Evolutionary conservation across 148 eudicot genomes (phyloP).

Genomic region (Vaccinium darrowii): DNA sequence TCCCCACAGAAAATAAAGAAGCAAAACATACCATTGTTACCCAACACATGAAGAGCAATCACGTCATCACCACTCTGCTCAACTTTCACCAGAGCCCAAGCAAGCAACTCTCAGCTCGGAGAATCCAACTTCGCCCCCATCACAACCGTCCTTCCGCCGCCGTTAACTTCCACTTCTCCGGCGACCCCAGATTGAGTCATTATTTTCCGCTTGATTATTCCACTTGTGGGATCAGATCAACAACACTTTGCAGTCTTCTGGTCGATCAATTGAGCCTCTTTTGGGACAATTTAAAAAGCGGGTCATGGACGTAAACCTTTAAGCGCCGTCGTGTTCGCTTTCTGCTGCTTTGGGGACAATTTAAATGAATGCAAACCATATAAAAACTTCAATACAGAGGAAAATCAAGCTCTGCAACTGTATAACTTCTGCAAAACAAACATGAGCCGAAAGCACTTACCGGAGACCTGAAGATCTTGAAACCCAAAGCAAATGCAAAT

Average conservation of each 20-base stretch:
- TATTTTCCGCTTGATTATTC: conserved; percentile 22
- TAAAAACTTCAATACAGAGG: too few relatives aligned
- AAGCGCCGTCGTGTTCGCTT: conserved; percentile 31
- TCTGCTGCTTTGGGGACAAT: background rate
- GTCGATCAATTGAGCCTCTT: background rate
- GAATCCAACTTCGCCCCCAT: conserved; percentile 84
- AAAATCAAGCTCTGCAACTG: too few relatives aligned
- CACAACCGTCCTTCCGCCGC: conserved; percentile 58
- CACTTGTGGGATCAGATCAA: background rate
- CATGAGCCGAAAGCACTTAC: too few relatives aligned
- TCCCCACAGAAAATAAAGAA: background rate
- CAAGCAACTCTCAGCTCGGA: conserved; percentile 70
- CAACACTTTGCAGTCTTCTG: background rate
- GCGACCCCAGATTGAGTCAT: conserved; percentile 28
- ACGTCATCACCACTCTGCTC: conserved; percentile 80
- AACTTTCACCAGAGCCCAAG: conserved; percentile 85
- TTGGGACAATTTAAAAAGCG: background rate
- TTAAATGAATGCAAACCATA: too few relatives aligned
- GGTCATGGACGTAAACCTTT: conserved; percentile 24
- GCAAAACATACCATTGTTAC: conserved; percentile 42
- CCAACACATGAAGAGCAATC: conserved; percentile 77
- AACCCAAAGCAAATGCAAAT: too few relatives aligned
- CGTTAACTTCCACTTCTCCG: conserved; percentile 28
- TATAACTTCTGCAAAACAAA: too few relatives aligned
- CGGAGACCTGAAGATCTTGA: too few relatives aligned